A percentile compares a stretch with the other conserved stretches of the same genome.
These are phyloP conservation scores for Solanum bulbocastanum DNA, from an alignment of 257 asterid species.

Conservation along the genomic window DNA sequence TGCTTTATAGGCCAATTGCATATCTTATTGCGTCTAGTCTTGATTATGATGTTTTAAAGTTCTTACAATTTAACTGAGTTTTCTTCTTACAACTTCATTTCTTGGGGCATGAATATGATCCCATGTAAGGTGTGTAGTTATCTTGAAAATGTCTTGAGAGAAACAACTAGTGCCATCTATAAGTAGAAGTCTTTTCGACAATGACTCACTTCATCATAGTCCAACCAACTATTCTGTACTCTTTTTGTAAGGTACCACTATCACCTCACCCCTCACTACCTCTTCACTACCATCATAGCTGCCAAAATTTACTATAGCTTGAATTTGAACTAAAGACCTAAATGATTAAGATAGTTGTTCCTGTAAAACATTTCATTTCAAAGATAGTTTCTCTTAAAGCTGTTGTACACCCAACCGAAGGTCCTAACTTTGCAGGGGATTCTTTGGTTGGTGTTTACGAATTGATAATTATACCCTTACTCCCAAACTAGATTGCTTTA, in stretches of 20 bases:
- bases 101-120: neutral
- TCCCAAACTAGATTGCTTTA: neutral
- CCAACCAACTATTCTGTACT: neutral
- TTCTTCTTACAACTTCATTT: neutral
- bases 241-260: neutral
- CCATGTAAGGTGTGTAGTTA: neutral
- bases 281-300: neutral
- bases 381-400: neutral
- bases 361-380: neutral
- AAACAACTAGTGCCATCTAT: neutral
- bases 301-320: neutral
- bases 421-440: neutral
- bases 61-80: neutral
- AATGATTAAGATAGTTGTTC: neutral
- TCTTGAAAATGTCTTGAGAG: neutral
- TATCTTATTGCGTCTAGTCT: neutral
- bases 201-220: neutral
- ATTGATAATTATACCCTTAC: neutral
- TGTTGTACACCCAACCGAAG: neutral
- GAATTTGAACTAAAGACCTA: neutral
- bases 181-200: neutral
- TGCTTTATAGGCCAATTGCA: neutral
- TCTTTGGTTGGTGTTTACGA: neutral
- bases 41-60: neutral
- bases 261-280: neutral